Evolutionary conservation across 768 basidiomycete genomes (phyloP), one percentile per base, ranked within the genome.

Genomic region (Filobasidium wieringae): DNA sequence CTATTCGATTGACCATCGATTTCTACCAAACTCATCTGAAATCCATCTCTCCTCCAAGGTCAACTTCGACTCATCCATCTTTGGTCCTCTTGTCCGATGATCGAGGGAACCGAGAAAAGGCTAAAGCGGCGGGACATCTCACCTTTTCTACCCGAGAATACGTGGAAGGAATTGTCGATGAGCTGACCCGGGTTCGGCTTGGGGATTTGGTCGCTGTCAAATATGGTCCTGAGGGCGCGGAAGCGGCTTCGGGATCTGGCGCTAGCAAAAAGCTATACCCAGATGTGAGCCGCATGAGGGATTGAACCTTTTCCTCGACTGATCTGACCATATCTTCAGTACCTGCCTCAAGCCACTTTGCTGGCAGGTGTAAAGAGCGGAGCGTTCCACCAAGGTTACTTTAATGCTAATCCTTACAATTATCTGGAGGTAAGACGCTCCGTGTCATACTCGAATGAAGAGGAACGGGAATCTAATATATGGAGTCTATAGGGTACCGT

Each of bases 351-450:
- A 8, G 78, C 83, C 0, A 82, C 81, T 0, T 73, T 96, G 8
- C 68, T 82, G 36, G 87, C 90, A 9, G 92, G 90, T 1, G 79
- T 96, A 57, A 92, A 91, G 71, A 80, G 82, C 3, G 88, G 88
- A 1, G 77, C 84, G 39, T 79, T 92, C 3, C 82, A 89, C 67
- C 89, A 96, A 75, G 95, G 95, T 0, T 84, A 92, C 69, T 99
- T 93, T 76, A 90, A 87, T 67, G 88, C 91, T 2, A 95, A 88
- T 65, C 84, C 84, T 63, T 99, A 91, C 75, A 97, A 99, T 71
- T 97, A 92, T 66, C 79, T 96, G 14, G 93, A 96, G 79, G 88
- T 84, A 41, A 53, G 78, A 69, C 29, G 17, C 6, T 19, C 24
- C 8, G 26, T 19, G 5, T 57, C 22, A 22, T 33, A 24, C 19